Evolutionary conservation across 306 rosid genomes (phyloP).

Genomic region (Vigna unguiculata): DNA sequence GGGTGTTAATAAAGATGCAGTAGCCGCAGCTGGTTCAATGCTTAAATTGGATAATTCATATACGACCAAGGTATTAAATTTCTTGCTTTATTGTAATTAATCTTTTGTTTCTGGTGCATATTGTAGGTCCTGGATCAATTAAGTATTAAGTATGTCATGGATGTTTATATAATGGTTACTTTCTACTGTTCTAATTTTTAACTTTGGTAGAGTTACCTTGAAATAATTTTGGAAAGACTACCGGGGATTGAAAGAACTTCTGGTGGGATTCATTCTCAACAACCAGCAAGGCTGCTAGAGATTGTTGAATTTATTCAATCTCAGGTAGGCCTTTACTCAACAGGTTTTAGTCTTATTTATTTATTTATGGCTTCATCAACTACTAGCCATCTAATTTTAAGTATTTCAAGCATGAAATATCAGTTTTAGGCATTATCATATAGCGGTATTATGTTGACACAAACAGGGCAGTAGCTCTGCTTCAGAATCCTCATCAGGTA

Average conservation of each 20-base stretch:
- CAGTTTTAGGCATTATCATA: slow-evolving; percentile 38
- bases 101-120: slow-evolving; percentile 25
- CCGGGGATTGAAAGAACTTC: slow-evolving; percentile 73
- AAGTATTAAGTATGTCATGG: slow-evolving; percentile 29
- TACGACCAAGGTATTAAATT: slow-evolving; percentile 81
- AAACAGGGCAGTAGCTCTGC: slow-evolving; percentile 78
- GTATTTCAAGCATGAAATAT: slow-evolving; percentile 18
- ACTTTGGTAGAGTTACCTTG: slow-evolving; percentile 83
- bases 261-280: slow-evolving; percentile 80
- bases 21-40: slow-evolving; percentile 86
- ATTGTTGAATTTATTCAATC: slow-evolving; percentile 92
- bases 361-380: slow-evolving; percentile 31
- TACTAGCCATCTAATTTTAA: slow-evolving; percentile 14
- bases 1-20: slow-evolving; percentile 95
- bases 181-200: slow-evolving; percentile 39
- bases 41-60: slow-evolving; percentile 87
- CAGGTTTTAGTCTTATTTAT: slow-evolving; percentile 14
- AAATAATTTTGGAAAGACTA: slow-evolving; percentile 85
- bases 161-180: slow-evolving; percentile 31
- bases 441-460: slow-evolving; percentile 37
- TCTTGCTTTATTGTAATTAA: slow-evolving; percentile 27
- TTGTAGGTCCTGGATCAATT: slow-evolving; percentile 13
- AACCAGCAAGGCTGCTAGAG: slow-evolving; percentile 90
- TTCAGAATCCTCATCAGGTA: slow-evolving; percentile 84
- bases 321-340: slow-evolving; percentile 64